Percentiles rank a stretch among this genome's conserved stretches.
Conservation (phyloP, 139 green algal species). For the Chlorella sp. region DNA sequence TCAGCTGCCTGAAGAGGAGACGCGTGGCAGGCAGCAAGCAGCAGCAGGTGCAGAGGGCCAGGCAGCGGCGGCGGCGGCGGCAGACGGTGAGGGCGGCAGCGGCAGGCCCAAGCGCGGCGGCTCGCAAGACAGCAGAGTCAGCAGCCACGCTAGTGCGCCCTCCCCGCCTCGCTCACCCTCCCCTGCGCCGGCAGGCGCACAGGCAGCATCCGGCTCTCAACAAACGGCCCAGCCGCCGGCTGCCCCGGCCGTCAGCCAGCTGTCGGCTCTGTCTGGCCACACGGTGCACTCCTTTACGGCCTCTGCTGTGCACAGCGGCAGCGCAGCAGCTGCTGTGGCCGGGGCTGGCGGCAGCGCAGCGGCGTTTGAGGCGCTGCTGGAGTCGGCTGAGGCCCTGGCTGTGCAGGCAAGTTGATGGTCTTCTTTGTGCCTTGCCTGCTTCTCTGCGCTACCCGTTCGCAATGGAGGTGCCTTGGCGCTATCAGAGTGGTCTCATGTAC, state of each 20-base stretch:
- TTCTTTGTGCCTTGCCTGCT: too few species aligned
- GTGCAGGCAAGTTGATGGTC: constrained; percentile 7
- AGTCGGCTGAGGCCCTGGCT: constrained; percentile 12
- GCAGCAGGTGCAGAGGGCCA: not conserved
- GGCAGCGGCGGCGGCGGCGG: not conserved
- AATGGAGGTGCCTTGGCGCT: too few species aligned
- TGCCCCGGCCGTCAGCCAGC: not conserved
- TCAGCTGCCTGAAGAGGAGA: not conserved
- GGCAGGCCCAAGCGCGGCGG: not conserved
- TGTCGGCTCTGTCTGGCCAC: constrained; percentile 10
- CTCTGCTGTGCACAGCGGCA: not conserved
- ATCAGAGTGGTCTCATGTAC: too few species aligned
- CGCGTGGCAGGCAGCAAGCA: not conserved
- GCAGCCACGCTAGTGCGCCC: constrained; percentile 28
- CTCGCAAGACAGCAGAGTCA: not conserved
- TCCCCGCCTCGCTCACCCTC: not conserved
- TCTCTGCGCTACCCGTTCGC: too few species aligned
- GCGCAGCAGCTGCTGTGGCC: not conserved
- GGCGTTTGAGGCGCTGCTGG: constrained; percentile 8
- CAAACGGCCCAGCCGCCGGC: not conserved
- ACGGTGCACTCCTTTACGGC: constrained; percentile 3
- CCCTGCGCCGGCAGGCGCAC: not conserved
- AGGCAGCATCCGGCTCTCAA: not conserved
- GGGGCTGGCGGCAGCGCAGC: constrained; percentile 3
- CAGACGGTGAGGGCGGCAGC: not conserved